A percentile compares a stretch with the other conserved stretches of the same genome.
Conservation (phyloP, 1,284 basidiomycete species). For the Ustilago loliicola region DNA sequence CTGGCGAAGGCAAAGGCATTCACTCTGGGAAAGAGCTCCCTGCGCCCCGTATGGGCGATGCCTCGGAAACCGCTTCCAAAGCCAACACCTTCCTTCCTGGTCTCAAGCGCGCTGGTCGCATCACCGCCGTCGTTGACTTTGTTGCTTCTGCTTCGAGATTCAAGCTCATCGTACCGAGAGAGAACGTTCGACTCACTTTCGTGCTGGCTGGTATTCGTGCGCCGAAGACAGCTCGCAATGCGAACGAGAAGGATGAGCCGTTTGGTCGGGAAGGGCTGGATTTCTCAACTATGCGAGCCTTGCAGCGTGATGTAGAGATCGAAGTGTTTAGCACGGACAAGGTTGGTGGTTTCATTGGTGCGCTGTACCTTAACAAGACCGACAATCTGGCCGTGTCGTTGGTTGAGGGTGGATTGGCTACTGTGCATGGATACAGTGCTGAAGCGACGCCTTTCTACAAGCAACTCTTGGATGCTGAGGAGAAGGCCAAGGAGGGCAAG, state of each 20-base stretch:
- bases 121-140: slow-evolving; percentile 90
- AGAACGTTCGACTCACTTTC: slow-evolving; percentile 62
- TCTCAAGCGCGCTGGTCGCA: slow-evolving; percentile 88
- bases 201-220: slow-evolving; percentile 71
- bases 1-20: slow-evolving; percentile 83
- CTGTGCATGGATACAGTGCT: slow-evolving; percentile 88
- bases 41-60: slow-evolving; percentile 81
- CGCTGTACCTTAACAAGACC: slow-evolving; percentile 78
- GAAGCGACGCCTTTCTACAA: slow-evolving; percentile 82
- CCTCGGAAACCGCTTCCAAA: slow-evolving; percentile 74
- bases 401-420: slow-evolving; percentile 83
- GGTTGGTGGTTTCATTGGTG: slow-evolving; percentile 93
- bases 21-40: slow-evolving; percentile 90
- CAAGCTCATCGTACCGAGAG: slow-evolving; percentile 63
- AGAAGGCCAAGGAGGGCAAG: slow-evolving; percentile 77
- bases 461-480: slow-evolving; percentile 86
- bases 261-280: slow-evolving; percentile 86
- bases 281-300: slow-evolving; percentile 82
- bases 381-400: slow-evolving; percentile 88
- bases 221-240: slow-evolving; percentile 73
- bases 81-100: slow-evolving; percentile 79
- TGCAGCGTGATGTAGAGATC: slow-evolving; percentile 96
- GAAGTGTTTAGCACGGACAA: slow-evolving; percentile 91
- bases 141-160: slow-evolving; percentile 75
- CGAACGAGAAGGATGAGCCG: slow-evolving; percentile 89